phyloP scores from a whole-genome alignment of 306 rosid genomes.

The Pterocarpus santalinus region DNA sequence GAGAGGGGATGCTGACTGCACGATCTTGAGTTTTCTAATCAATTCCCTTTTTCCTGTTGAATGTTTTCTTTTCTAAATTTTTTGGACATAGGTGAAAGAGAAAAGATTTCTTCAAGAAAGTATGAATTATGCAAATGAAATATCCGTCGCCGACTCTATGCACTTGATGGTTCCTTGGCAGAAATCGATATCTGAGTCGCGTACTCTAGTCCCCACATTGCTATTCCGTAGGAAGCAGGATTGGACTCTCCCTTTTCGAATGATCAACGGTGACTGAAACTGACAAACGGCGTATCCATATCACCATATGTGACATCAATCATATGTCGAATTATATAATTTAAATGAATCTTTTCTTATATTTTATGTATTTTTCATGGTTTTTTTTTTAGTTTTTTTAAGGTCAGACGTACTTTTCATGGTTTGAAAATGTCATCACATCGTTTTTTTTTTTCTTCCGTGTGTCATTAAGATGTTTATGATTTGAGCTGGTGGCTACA shows the following conservation, averaged over 20 bases:
- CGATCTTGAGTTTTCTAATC: neutral
- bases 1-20: neutral
- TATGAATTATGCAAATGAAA: constrained; percentile 1
- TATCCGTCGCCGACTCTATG: neutral
- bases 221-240: constrained; percentile 29
- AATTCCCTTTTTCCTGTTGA: too few relatives aligned
- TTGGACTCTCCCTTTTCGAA: constrained; percentile 17
- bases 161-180: neutral
- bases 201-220: constrained; percentile 34
- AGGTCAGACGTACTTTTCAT: too few relatives aligned
- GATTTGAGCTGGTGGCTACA: too few relatives aligned
- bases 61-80: too few relatives aligned
- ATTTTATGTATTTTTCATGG: too few relatives aligned
- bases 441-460: neutral
- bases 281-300: neutral
- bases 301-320: too few relatives aligned
- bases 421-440: neutral
- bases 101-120: neutral
- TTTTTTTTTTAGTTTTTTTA: neutral
- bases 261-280: neutral
- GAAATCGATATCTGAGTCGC: constrained; percentile 11
- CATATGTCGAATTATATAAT: neutral
- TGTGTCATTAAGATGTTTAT: neutral
- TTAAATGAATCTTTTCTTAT: neutral
- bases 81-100: neutral